Base-by-base conservation (phyloP, 2,329 filamentous ascomycete genomes). In the Hysterium pulicare region DNA sequence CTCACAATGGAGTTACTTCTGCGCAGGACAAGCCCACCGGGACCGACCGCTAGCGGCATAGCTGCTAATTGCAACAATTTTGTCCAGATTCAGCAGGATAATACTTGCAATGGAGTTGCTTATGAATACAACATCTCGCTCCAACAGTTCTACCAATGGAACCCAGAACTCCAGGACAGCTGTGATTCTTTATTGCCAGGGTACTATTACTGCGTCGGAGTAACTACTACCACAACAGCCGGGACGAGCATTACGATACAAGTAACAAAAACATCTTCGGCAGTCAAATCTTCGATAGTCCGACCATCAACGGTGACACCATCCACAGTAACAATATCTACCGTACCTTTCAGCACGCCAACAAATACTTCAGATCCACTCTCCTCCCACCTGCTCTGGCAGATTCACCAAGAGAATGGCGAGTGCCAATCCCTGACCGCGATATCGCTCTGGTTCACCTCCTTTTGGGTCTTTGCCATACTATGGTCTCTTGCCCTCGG, bases 141-240 rank as follows among this genome's bases (percentile, higher is more conserved):
- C n/a, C 7, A 38, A 5, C 20, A 38, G 22, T 38, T 38, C 15
- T 38, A 38, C 11, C 20, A 23, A 24, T 38, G 35, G 35, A 38
- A 38, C n/a, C 35, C 20, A 15, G 15, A n/a, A 6, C 35, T 38
- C 19, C 35, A 38, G 16, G n/a, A 38, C 23, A 38, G 35, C 35
- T 38, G 35, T 19, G 23, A 15, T 8, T 15, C 8, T 15, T 22
- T 38, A 6, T 13, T 38, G 20, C 10, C 26, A 13, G 35, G 35
- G 16, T 23, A 23, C 23, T 2, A 17, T 10, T 38, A 38, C 23
- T 38, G 35, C 15, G 35, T 38, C 9, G 35, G 35, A 26, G 20
- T 38, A n/a, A 24, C 35, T 13, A 16, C 19, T 3, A 35, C 33
- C 13, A 20, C 33, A 21, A 35, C 15, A 20, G 13, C 20, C 15